Base-by-base conservation (phyloP, 352 stramenopile genomes). In the Phytophthora cryptogea region DNA sequence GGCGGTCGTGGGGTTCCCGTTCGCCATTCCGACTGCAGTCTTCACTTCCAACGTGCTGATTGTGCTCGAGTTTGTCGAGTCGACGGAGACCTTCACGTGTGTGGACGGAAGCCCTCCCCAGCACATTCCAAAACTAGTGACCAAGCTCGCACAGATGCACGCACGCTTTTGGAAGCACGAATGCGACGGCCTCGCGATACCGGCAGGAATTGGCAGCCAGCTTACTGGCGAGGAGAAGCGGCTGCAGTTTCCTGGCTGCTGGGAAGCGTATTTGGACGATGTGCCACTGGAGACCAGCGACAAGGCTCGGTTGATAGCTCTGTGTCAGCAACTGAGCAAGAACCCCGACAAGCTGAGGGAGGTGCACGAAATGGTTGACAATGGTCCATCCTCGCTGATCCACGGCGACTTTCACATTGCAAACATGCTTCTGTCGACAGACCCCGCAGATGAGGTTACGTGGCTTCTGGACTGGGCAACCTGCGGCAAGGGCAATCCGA, bases 381-480 rank as follows among this genome's bases (percentile, higher is more conserved):
- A 55, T 23, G 83, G 81, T 4, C 81, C 79, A 8, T 71, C 70
- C 17, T 84, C 78, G 27, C 55, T 94, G 16, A 89, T 94, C 47
- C 85, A 94, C 56, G 85, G 85, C 11, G 85, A 94, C 54, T 94
- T 91, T 52, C 85, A 94, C 50, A 85, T 88, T 32, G 85, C 80
- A 23, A 94, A 94, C 57, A 66, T 90, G 57, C 66, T 94, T 20
- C 76, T 94, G 46, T 54, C 73, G 37, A 62, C 54, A 2, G 54
- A 59, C 44, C 47, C 51, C 9, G 43, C 28, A 0, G 62, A 75
- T 7, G 60, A 79, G 11, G 8, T 44, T 3, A 78, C 78, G 27
- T 90, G 79, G 80, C 79, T 94, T 5, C 55, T 94, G 36, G 85
- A 94, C 66, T 94, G 85, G 85, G 82, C 85, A 41, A 92, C 85